phyloP scores from a whole-genome alignment of 2,329 filamentous ascomycete species.

The Arthrobotrys musiformis region DNA sequence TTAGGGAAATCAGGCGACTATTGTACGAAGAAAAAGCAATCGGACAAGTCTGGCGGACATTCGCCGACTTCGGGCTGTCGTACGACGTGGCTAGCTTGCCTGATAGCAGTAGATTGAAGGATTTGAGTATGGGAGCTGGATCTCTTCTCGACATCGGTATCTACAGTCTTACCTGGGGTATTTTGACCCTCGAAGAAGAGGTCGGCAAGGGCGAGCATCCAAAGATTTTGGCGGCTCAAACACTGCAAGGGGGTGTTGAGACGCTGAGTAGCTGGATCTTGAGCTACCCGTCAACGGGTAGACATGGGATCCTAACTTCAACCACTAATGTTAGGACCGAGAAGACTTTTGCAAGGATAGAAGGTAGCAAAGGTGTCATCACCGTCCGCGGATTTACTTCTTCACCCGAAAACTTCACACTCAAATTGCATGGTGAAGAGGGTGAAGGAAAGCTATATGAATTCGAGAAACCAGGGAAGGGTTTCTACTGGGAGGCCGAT shows the following conservation, averaged over 20 bases:
- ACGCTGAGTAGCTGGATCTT: conserved; percentile 63
- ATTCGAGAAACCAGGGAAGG: conserved; percentile 62
- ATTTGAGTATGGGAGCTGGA: conserved; percentile 64
- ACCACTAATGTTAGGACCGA: conserved; percentile 60
- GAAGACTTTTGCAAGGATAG: conserved; percentile 62
- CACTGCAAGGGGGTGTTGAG: conserved; percentile 62
- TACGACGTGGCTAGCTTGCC: conserved; percentile 61
- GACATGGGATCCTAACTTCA: conserved; percentile 64
- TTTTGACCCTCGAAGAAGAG: conserved; percentile 61
- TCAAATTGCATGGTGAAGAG: conserved; percentile 60
- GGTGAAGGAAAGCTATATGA: conserved; percentile 61
- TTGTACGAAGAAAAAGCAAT: conserved; percentile 64
- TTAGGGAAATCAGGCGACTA: conserved; percentile 61
- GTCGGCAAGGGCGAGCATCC: conserved; percentile 60
- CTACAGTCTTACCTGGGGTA: conserved; percentile 64
- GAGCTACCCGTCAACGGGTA: conserved; percentile 62
- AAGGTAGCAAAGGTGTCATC: conserved; percentile 63
- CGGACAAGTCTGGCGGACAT: conserved; percentile 63
- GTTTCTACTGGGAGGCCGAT: conserved; percentile 66
- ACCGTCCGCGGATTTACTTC: conserved; percentile 62
- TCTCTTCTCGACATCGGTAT: conserved; percentile 65
- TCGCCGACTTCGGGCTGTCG: conserved; percentile 64
- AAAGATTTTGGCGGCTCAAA: conserved; percentile 63
- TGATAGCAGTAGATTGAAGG: conserved; percentile 61
- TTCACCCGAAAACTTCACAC: conserved; percentile 62